Evolutionary conservation across 2,329 filamentous ascomycete species (phyloP).

Genomic region (Dactylellina parvicollis): DNA sequence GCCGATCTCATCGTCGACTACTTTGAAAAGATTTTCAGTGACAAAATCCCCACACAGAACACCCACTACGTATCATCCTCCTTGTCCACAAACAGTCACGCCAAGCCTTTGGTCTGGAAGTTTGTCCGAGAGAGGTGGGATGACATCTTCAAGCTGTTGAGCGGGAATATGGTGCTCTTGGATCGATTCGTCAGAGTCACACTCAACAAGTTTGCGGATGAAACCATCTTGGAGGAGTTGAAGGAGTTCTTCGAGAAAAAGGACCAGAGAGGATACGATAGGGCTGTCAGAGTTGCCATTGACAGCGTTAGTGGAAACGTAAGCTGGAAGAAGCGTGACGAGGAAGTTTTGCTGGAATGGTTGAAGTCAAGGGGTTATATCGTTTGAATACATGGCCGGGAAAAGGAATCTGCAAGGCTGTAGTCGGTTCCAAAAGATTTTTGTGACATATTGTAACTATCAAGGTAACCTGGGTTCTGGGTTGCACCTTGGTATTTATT

Average conservation of each 20-base stretch:
- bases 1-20: conserved; percentile 73
- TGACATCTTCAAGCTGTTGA: conserved; percentile 75
- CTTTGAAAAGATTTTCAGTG: conserved; percentile 80
- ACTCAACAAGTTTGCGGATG: conserved; percentile 80
- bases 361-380: conserved; percentile 71
- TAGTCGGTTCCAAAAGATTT: too few species aligned
- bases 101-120: conserved; percentile 80
- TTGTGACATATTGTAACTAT: too few species aligned
- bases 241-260: conserved; percentile 84
- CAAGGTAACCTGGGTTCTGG: too few species aligned
- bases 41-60: conserved; percentile 85
- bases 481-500: too few species aligned
- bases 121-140: conserved; percentile 88
- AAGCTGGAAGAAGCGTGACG: conserved; percentile 81
- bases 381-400: conserved; percentile 59
- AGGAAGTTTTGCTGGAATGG: conserved; percentile 79
- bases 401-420: conserved; percentile 1
- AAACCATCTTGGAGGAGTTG: conserved; percentile 77
- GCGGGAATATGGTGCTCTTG: conserved; percentile 78
- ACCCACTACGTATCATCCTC: conserved; percentile 82
- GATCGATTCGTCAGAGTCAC: conserved; percentile 86
- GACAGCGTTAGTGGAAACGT: conserved; percentile 87
- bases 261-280: conserved; percentile 85
- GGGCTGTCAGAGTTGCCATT: conserved; percentile 82
- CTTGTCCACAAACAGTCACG: conserved; percentile 76